Evolutionary conservation across 768 basidiomycete species (phyloP).

Genomic region (Lactarius vividus): DNA sequence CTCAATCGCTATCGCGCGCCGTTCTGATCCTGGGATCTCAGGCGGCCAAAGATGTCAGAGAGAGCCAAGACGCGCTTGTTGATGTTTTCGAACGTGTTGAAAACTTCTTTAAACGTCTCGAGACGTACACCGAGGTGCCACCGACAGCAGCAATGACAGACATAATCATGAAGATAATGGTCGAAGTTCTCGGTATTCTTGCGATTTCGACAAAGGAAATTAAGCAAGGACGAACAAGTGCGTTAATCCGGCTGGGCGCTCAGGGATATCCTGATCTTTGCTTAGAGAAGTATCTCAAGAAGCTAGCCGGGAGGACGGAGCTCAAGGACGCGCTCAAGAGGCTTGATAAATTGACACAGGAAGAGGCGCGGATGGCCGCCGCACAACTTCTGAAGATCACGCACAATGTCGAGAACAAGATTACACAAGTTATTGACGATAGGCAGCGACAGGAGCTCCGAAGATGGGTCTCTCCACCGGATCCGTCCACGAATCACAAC

Average conservation of each 20-base stretch:
- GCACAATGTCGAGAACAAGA: too few species aligned
- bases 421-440: background rate
- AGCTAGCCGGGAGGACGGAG: too few species aligned
- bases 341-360: too few species aligned
- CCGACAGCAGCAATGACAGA: background rate
- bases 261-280: background rate
- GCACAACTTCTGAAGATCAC: too few species aligned
- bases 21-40: background rate
- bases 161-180: background rate
- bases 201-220: background rate
- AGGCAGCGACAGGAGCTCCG: background rate
- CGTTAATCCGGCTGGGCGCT: background rate
- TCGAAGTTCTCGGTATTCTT: background rate
- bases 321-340: too few species aligned
- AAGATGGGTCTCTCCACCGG: background rate
- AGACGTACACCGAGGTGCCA: background rate
- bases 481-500: slow-evolving; percentile 1
- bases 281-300: too few species aligned
- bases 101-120: background rate
- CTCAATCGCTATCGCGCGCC: accelerated
- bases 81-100: background rate
- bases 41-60: background rate
- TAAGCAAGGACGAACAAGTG: background rate
- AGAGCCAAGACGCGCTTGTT: background rate
- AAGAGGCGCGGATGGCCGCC: too few species aligned